Percentiles rank a stretch among this genome's conserved stretches.
These are phyloP conservation scores for Picea sitchensis DNA, from an alignment of 75 land plant genomes.

Conservation along the genomic window DNA sequence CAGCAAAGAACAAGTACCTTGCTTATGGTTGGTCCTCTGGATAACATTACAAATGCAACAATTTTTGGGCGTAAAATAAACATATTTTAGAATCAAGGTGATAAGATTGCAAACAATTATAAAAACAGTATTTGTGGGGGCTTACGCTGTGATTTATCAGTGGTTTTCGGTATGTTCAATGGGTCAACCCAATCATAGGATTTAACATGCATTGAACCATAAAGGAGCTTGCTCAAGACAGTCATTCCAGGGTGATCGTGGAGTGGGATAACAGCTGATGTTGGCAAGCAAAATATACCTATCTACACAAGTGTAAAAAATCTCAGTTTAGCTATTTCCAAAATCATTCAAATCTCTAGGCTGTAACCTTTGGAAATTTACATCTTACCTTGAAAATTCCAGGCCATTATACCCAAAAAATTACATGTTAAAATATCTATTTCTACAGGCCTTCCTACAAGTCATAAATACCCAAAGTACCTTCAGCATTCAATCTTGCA, in stretches of 20 bases:
- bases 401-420: too few relatives aligned
- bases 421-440: too few relatives aligned
- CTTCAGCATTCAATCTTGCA: too few relatives aligned
- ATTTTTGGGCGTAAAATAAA: neutral
- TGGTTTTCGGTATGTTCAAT: neutral
- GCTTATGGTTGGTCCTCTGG: neutral
- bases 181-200: conserved; percentile 78
- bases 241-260: conserved; percentile 36
- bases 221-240: conserved; percentile 25
- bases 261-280: conserved; percentile 28
- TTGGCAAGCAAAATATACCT: conserved; percentile 23
- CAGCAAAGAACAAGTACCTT: conserved; percentile 14
- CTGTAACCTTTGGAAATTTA: too few relatives aligned
- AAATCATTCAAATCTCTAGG: too few relatives aligned
- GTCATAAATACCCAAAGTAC: too few relatives aligned
- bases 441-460: too few relatives aligned
- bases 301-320: neutral
- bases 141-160: conserved; percentile 9
- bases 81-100: neutral
- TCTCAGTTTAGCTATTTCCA: too few relatives aligned
- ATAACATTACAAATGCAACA: neutral
- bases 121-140: conserved; percentile 1
- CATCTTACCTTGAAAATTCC: too few relatives aligned
- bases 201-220: conserved; percentile 60
- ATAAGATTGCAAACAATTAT: neutral